Conservation (phyloP, 306 rosid species). For the Ziziphus jujuba region DNA sequence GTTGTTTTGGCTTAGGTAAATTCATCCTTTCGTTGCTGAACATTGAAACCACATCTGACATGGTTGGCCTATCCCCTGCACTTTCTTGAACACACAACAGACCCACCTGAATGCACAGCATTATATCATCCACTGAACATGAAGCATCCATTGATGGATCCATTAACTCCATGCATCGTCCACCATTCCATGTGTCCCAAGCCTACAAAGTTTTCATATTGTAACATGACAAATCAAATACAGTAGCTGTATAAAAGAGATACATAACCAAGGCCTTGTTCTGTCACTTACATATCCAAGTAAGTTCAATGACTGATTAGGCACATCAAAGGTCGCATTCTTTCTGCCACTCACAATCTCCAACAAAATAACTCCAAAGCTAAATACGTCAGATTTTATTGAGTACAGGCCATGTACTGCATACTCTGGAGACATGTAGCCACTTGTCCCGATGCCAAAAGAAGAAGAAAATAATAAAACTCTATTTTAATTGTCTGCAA, state of each 20-base stretch:
- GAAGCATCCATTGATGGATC: slow-evolving; percentile 14
- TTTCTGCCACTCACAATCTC: slow-evolving; percentile 17
- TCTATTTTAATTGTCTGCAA: background rate
- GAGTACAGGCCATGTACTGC: slow-evolving; percentile 9
- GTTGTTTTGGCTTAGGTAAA: slow-evolving; percentile 18
- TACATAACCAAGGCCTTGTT: background rate
- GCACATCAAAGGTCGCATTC: slow-evolving; percentile 10
- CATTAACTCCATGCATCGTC: slow-evolving; percentile 5
- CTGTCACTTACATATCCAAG: slow-evolving; percentile 20
- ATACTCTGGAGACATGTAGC: slow-evolving; percentile 28
- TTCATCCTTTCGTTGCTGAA: slow-evolving; percentile 14
- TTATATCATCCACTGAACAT: background rate
- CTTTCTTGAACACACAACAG: slow-evolving; percentile 22
- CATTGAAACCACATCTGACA: slow-evolving; percentile 27
- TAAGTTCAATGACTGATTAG: slow-evolving; percentile 17
- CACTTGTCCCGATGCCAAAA: background rate
- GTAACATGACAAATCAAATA: background rate
- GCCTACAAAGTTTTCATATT: slow-evolving; percentile 8
- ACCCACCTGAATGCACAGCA: slow-evolving; percentile 19
- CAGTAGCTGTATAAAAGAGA: background rate
- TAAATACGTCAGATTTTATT: slow-evolving; percentile 17
- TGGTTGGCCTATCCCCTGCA: slow-evolving; percentile 24
- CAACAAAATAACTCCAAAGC: slow-evolving; percentile 23
- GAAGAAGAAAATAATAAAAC: background rate
- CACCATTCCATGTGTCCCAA: slow-evolving; percentile 21